These are phyloP conservation scores for Phaeophleospora eucalypticola DNA, from an alignment of 2,329 filamentous ascomycete genomes.

Conservation along the genomic window DNA sequence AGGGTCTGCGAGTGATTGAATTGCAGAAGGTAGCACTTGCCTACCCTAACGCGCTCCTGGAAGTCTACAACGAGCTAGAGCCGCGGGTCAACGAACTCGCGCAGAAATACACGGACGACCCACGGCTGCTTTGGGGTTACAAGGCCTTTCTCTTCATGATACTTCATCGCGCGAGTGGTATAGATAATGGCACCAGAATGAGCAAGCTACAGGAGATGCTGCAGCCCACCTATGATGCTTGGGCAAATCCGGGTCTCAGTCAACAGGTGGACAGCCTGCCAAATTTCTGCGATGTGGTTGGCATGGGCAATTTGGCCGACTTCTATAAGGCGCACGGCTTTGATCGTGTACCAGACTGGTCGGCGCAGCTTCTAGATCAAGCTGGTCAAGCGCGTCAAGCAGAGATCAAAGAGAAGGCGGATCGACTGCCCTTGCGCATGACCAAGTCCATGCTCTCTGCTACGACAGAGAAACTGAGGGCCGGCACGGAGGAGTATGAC, in stretches of 20 bases:
- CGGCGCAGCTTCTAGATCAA: slow-evolving; percentile 67
- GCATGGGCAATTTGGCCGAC: slow-evolving; percentile 71
- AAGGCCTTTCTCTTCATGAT: slow-evolving; percentile 92
- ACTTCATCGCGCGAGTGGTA: slow-evolving; percentile 72
- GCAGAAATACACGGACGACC: slow-evolving; percentile 67
- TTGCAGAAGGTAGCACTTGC: slow-evolving; percentile 82
- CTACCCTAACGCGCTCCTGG: slow-evolving; percentile 84
- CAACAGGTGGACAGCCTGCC: slow-evolving; percentile 68
- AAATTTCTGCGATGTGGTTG: slow-evolving; percentile 75
- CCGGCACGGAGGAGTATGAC: slow-evolving; percentile 66
- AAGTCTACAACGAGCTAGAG: slow-evolving; percentile 81
- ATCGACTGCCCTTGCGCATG: slow-evolving; percentile 72
- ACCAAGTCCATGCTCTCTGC: slow-evolving; percentile 92
- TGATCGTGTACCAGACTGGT: slow-evolving; percentile 78
- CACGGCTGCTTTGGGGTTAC: slow-evolving; percentile 79
- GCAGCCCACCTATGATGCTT: slow-evolving; percentile 73
- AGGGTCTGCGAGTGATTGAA: slow-evolving; percentile 79
- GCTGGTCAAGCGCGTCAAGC: slow-evolving; percentile 76
- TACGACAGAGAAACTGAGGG: slow-evolving; percentile 83
- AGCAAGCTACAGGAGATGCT: slow-evolving; percentile 72
- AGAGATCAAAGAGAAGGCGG: slow-evolving; percentile 69
- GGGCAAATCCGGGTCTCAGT: slow-evolving; percentile 68
- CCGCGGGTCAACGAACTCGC: slow-evolving; percentile 76
- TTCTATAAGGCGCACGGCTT: slow-evolving; percentile 73
- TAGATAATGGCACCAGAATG: slow-evolving; percentile 68